These are phyloP conservation scores for Clavispora vitiphila DNA, from an alignment of 805 yeast genomes.

Conservation along the genomic window DNA sequence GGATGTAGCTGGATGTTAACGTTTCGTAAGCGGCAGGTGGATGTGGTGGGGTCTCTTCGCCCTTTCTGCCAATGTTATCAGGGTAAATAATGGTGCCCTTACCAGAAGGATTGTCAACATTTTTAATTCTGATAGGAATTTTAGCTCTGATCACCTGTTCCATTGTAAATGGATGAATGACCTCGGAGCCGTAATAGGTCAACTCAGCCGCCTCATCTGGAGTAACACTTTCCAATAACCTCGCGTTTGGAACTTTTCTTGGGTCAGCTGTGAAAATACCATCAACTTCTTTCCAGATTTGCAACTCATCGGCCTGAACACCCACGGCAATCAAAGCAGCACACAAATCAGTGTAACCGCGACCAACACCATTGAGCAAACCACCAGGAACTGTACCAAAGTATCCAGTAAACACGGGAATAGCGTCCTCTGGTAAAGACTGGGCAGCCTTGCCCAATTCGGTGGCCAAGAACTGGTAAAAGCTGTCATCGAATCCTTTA, in stretches of 20 bases:
- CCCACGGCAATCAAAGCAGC: conserved; percentile 97
- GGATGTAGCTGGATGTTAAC: conserved; percentile 31
- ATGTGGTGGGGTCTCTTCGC: conserved; percentile 90
- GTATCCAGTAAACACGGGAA: conserved; percentile 94
- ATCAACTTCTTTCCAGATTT: conserved; percentile 98
- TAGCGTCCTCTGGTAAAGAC: conserved; percentile 37
- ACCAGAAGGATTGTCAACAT: conserved; percentile 91
- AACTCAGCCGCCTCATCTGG: conserved; percentile 99
- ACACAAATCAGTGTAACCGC: conserved; percentile 97
- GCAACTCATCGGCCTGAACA: conserved; percentile 84
- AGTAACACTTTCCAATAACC: conserved; percentile 80
- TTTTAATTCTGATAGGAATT: conserved; percentile 94
- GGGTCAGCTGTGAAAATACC: conserved; percentile 99
- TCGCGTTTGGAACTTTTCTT: conserved; percentile 85
- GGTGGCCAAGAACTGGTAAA: conserved; percentile 53
- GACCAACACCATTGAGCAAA: conserved; percentile 83
- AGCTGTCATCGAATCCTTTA: conserved; percentile 60
- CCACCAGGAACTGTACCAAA: conserved; percentile 98
- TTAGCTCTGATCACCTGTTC: conserved; percentile 95
- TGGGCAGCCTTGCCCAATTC: conserved; percentile 48
- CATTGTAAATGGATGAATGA: conserved; percentile 98
- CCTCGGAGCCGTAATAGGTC: conserved; percentile 96
- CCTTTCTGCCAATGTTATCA: conserved; percentile 77
- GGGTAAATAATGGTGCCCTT: conserved; percentile 93
- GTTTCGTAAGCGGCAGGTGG: conserved; percentile 76